Base-by-base conservation (phyloP, 352 stramenopile species). In the Globisporangium recalcitrans region DNA sequence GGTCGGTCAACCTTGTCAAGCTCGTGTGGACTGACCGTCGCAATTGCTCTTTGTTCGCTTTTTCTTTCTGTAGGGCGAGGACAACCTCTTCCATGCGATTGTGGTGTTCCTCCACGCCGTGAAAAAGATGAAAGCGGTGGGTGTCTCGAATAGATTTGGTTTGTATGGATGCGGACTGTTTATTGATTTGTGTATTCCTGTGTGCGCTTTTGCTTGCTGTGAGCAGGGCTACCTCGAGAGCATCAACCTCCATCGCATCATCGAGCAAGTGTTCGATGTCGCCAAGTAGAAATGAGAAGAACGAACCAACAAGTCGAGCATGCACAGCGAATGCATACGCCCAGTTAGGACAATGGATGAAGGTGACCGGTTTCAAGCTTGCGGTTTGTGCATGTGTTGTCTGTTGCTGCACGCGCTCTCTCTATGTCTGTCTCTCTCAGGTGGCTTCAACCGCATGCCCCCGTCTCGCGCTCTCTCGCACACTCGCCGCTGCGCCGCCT, bases 181-280 rank as follows among this genome's bases (percentile, higher is more conserved):
- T n/a, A n/a, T n/a, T n/a, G n/a, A n/a, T n/a, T n/a, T n/a, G n/a
- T n/a, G n/a, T n/a, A n/a, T n/a, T n/a, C n/a, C n/a, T n/a, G n/a
- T n/a, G n/a, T n/a, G n/a, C n/a, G n/a, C n/a, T n/a, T n/a, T n/a
- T n/a, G n/a, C n/a, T 64, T 71, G 8, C 16, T 38, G 24, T 4
- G 26, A 55, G 63, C 64, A 90, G 80, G 83, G 85, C 55, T 88
- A 95, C 63, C 67, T 95, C 56, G 83, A 92, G 60, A 93, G 83
- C 67, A 95, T 95, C 67, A 95, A 95, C 65, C 73, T 95, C 32
- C 85, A 92, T 58, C 77, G 77, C 60, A 87, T 95, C 63, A 84
- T 93, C 67, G 85, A 93, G 32, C 72, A 87, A 69, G 80, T 92
- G 58, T 92, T 95, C 53, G 82, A 93, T 62, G 84, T 93, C 60